Conservation (phyloP, 495 filamentous ascomycete genomes). For the Achaetomiella virescens region DNA sequence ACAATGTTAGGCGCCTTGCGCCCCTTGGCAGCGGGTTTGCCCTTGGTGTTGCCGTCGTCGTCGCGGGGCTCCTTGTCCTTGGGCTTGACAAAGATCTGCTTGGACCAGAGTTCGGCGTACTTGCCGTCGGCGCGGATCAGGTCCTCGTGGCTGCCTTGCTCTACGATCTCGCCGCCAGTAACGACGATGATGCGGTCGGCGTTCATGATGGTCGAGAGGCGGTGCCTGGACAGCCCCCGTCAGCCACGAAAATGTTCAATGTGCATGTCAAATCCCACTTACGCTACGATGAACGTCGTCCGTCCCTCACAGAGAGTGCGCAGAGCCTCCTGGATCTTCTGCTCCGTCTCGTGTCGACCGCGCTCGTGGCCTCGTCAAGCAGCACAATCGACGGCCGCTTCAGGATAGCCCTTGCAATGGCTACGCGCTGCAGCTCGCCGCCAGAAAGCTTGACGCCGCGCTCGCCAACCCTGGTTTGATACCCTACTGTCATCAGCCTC, state of each 20-base stretch:
- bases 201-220: constrained; percentile 64
- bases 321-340: constrained; percentile 64
- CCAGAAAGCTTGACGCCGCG: constrained; percentile 64
- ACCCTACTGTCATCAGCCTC: constrained; percentile 33
- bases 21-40: constrained; percentile 20
- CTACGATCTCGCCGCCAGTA: constrained; percentile 56
- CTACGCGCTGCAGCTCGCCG: constrained; percentile 69
- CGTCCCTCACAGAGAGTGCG: constrained; percentile 48
- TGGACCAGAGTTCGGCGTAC: constrained; percentile 59
- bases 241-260: neutral
- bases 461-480: constrained; percentile 56
- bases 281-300: constrained; percentile 61
- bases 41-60: constrained; percentile 9
- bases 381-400: constrained; percentile 51
- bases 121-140: constrained; percentile 50
- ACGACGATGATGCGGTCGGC: constrained; percentile 63
- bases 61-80: constrained; percentile 33
- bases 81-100: constrained; percentile 50
- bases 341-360: constrained; percentile 65
- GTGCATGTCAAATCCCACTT: constrained; percentile 21
- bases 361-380: constrained; percentile 52
- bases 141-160: constrained; percentile 59
- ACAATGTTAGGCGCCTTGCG: constrained; percentile 31
- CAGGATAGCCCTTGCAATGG: constrained; percentile 61
- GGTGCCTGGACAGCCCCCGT: constrained; percentile 44